phyloP scores from a whole-genome alignment of 129 eudicot genomes.

The Tagetes erecta region DNA sequence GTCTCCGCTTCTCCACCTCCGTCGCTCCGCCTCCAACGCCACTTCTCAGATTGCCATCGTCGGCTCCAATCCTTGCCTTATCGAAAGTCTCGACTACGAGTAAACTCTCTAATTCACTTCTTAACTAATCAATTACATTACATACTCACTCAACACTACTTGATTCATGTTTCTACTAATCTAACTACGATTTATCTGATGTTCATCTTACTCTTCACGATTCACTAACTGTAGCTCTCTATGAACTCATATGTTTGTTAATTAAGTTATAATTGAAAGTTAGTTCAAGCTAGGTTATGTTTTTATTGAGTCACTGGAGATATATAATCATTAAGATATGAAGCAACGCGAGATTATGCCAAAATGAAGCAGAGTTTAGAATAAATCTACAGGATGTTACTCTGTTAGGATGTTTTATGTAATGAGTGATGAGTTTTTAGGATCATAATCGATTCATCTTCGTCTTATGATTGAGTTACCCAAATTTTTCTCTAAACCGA shows the following conservation, averaged over 20 bases:
- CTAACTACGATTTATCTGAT: neutral
- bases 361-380: neutral
- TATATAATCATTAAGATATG: no score
- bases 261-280: neutral
- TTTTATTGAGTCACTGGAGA: neutral
- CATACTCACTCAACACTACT: neutral
- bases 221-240: neutral
- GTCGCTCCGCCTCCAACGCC: conserved; percentile 50
- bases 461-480: neutral
- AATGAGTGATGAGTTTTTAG: neutral
- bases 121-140: neutral
- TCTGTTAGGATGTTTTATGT: conserved; percentile 2
- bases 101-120: neutral
- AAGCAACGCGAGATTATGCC: neutral
- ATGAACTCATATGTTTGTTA: neutral
- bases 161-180: neutral
- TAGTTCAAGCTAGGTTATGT: neutral
- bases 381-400: neutral
- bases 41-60: conserved; percentile 86
- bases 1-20: conserved; percentile 50
- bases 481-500: neutral
- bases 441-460: neutral
- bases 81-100: conserved; percentile 97
- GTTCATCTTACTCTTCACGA: neutral
- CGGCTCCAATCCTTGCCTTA: conserved; percentile 71